Conservation (phyloP, 306 rosid species). For the Ormosia semicastrata region DNA sequence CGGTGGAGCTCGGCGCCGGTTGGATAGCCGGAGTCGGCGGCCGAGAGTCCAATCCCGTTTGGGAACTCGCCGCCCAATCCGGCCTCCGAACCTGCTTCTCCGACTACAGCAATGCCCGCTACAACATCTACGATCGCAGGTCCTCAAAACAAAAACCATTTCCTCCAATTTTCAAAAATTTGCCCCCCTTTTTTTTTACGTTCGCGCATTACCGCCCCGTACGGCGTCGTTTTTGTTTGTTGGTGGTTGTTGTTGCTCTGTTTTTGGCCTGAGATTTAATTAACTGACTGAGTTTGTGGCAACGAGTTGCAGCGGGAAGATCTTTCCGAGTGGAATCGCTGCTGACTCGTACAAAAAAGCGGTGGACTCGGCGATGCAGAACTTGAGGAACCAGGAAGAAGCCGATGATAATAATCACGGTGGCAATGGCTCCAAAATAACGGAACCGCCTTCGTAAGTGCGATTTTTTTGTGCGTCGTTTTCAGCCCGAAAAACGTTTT, state of each 20-base stretch:
- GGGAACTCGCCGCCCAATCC: slow-evolving; percentile 79
- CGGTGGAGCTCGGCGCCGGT: slow-evolving; percentile 98
- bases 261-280: background rate
- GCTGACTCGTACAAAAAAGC: slow-evolving; percentile 85
- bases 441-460: slow-evolving; percentile 62
- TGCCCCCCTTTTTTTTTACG: background rate
- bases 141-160: slow-evolving; percentile 4
- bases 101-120: slow-evolving; percentile 91
- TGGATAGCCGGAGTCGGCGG: slow-evolving; percentile 99
- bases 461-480: slow-evolving; percentile 5
- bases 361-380: slow-evolving; percentile 83
- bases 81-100: slow-evolving; percentile 83
- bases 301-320: slow-evolving; percentile 62
- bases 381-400: slow-evolving; percentile 56
- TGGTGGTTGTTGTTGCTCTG: background rate
- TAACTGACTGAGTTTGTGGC: background rate
- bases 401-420: background rate
- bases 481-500: slow-evolving; percentile 30
- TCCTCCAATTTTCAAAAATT: background rate
- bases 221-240: slow-evolving; percentile 10
- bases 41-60: slow-evolving; percentile 66
- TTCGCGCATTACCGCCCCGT: background rate
- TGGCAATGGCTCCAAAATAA: slow-evolving; percentile 30
- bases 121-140: slow-evolving; percentile 90
- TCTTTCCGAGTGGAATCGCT: slow-evolving; percentile 83